Evolutionary conservation across 176 grass and related monocot genomes (phyloP).

Genomic region (Echinochloa phyllopogon): DNA sequence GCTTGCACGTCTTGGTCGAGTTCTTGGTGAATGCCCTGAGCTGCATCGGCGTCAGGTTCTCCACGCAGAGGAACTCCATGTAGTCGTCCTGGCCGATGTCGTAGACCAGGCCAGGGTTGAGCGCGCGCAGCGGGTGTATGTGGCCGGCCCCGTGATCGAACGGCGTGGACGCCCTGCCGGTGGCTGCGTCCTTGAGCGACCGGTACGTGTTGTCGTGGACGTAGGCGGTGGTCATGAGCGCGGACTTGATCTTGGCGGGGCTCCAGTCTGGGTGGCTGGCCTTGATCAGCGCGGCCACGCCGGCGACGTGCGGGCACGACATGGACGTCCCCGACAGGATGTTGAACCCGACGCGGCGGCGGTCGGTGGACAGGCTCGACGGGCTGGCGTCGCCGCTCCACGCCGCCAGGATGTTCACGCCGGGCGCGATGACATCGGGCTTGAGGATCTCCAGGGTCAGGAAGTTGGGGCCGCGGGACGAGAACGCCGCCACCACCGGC

Average conservation of each 20-base stretch:
- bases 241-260: constrained; percentile 87
- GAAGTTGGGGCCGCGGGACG: constrained; percentile 84
- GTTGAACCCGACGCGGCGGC: constrained; percentile 85
- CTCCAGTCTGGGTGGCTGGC: constrained; percentile 91
- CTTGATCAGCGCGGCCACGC: constrained; percentile 92
- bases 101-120: constrained; percentile 85
- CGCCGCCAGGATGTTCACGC: constrained; percentile 93
- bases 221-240: constrained; percentile 97
- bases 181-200: constrained; percentile 71
- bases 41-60: constrained; percentile 76
- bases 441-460: constrained; percentile 95
- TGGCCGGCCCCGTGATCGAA: constrained; percentile 94
- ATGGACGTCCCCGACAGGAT: constrained; percentile 99
- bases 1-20: constrained; percentile 78
- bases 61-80: constrained; percentile 91
- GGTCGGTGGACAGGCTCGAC: constrained; percentile 74
- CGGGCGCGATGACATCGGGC: constrained; percentile 79
- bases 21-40: constrained; percentile 80
- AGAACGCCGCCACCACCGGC: constrained; percentile 92
- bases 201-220: constrained; percentile 91
- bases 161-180: constrained; percentile 67
- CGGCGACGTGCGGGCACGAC: constrained; percentile 98
- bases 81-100: constrained; percentile 74
- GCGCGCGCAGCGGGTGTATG: constrained; percentile 77
- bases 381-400: constrained; percentile 91